Evolutionary conservation across 2,329 filamentous ascomycete species (phyloP), one percentile per base, ranked within the genome.

Genomic region (Fusarium sp.): DNA sequence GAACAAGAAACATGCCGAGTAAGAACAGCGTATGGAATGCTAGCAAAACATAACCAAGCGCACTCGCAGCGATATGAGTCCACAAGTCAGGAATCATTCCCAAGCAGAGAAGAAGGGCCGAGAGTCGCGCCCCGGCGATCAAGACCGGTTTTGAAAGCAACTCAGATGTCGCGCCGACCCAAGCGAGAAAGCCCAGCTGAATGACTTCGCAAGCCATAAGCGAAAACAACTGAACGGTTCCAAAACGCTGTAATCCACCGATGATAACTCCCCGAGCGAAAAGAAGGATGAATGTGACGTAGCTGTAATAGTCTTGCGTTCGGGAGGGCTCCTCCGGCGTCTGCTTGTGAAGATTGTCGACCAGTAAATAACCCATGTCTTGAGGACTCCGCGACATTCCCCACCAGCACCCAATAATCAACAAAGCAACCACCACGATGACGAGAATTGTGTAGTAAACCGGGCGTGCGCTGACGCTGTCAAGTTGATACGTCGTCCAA

Each of bases 401-500:
- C 80, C 81, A 83, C 61, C 74, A 74, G 12, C 81, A 79, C 8
- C 73, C 72, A 8, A 69, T 56, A 3, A 79, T 38, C 15, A 81
- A 69, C 8, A 77, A 26, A 28, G 55, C 45, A 8, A 81, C 68
- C 8, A 81, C 70, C 1, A 74, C 2, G 5, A 57, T 53, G 2
- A 77, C 72, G 2, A 53, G 91, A 86, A 75, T 32, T 0, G 71
- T 77, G 42, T 81, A 77, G 36, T 81, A 79, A 1, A 70, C 13
- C 0, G 80, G 79, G 4, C 77, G 39, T 1, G 54, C 18, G 2
- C 30, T 28, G 3, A 69, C 73, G 30, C 68, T 60, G n/a, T 70
- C 72, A 53, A 95, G 84, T 79, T 95, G 93, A 78, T 93, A 95
- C 73, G 93, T 88, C 12, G 92, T 93, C 55, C 94, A 82, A 0